Conservation (phyloP, 768 basidiomycete genomes). For the Tephrocybe sp. region DNA sequence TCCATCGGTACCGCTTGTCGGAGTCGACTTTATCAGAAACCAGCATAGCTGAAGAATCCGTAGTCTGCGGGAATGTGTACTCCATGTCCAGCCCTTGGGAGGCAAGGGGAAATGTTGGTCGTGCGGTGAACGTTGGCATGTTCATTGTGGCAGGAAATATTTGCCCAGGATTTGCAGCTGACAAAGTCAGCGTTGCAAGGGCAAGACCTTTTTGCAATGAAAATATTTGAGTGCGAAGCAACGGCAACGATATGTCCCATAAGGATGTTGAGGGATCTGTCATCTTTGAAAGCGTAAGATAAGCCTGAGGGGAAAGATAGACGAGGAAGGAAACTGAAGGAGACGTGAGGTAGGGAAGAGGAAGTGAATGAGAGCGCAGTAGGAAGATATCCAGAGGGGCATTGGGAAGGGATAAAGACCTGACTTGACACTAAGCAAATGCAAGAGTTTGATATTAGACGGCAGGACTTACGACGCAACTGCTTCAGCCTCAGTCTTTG, state of each 20-base stretch:
- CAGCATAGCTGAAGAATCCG: slow-evolving; percentile 26
- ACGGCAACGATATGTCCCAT: slow-evolving; percentile 48
- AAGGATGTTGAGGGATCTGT: slow-evolving; percentile 18
- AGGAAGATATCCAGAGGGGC: slow-evolving; percentile 74
- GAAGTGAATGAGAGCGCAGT: slow-evolving; percentile 60
- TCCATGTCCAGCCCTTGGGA: slow-evolving; percentile 45
- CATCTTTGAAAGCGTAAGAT: slow-evolving; percentile 55
- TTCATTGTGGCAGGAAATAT: slow-evolving; percentile 43
- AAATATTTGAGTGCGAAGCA: slow-evolving; percentile 46
- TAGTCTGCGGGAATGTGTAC: slow-evolving; percentile 46
- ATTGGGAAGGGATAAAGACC: slow-evolving; percentile 34
- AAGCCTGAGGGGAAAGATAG: slow-evolving; percentile 66
- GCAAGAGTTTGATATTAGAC: neutral
- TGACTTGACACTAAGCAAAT: slow-evolving; percentile 18
- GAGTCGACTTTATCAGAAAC: slow-evolving; percentile 14
- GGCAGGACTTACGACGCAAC: slow-evolving; percentile 48
- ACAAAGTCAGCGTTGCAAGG: slow-evolving; percentile 50
- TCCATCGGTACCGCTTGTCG: slow-evolving; percentile 47
- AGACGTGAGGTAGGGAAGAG: slow-evolving; percentile 66
- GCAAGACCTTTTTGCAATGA: slow-evolving; percentile 46
- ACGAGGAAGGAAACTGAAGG: slow-evolving; percentile 73
- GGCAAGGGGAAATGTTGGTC: slow-evolving; percentile 55
- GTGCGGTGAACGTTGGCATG: slow-evolving; percentile 41
- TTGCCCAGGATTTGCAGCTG: slow-evolving; percentile 31
- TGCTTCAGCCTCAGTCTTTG: slow-evolving; percentile 49